Evolutionary conservation across 495 filamentous ascomycete species (phyloP), one percentile per base, ranked within the genome.

Genomic region (Aspergillus saccharolyticus): DNA sequence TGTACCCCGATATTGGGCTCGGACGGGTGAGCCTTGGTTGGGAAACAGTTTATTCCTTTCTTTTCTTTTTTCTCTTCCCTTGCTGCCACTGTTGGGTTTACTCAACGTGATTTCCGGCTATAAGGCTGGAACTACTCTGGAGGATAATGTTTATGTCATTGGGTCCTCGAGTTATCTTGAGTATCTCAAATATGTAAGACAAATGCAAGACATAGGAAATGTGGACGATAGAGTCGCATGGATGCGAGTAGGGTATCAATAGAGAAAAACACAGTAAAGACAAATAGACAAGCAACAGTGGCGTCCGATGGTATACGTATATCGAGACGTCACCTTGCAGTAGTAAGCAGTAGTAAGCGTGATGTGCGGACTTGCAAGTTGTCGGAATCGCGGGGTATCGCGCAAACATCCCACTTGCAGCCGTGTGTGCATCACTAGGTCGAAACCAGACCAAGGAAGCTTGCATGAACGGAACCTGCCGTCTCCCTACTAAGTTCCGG

Each of bases 271-370:
- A 50, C 14, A 15, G 17, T 30, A 28, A 22, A 50, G 28, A 28
- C 46, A 50, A 50, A 50, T 15, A 50, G 22, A 33, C 47, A 50
- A 50, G 22, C 22, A 30, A 50, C 18, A 33, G 47, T 50, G 47
- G 47, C 47, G 47, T 17, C n/a, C 15, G 16, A 39, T 24, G 18
- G 47, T 28, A 28, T 50, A 50, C 22, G 47, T 50, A 50, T n/a
- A 28, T 30, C 24, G 18, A 25, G 24, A 50, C 47, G 47, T 50
- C 47, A 50, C 47, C n/a, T 17, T 50, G 47, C 47, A 50, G 21
- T 2, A 28, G 14, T 18, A 50, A 49, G n/a, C n/a, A n/a, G n/a
- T n/a, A n/a, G n/a, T n/a, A n/a, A n/a, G n/a, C n/a, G n/a, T n/a
- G n/a, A 49, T 49, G 21, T 1, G 10, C 4, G 1, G 14, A 15